Evolutionary conservation across 805 yeast species (phyloP).

Genomic region (Lachancea nothofagi): DNA sequence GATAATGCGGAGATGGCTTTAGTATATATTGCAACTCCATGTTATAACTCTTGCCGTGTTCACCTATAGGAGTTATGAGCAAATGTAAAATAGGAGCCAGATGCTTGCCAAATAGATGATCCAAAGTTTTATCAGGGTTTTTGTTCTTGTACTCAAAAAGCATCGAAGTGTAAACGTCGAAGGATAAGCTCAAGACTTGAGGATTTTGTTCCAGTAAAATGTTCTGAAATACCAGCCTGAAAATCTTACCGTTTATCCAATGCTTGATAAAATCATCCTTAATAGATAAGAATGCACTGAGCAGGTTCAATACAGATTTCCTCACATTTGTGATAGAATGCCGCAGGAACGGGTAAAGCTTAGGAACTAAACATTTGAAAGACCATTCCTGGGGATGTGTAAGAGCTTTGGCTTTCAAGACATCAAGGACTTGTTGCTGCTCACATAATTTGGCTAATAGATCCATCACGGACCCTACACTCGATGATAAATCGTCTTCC

Average conservation of each 20-base stretch:
- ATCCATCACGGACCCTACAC: slow-evolving; percentile 96
- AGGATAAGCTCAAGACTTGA: slow-evolving; percentile 60
- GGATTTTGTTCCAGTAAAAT: slow-evolving; percentile 82
- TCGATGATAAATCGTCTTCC: slow-evolving; percentile 88
- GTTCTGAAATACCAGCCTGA: slow-evolving; percentile 80
- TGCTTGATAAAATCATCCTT: slow-evolving; percentile 46
- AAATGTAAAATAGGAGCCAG: slow-evolving; percentile 56
- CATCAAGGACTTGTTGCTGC: slow-evolving; percentile 67
- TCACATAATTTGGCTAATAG: slow-evolving; percentile 81
- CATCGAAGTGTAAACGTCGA: slow-evolving; percentile 52
- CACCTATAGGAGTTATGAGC: slow-evolving; percentile 90
- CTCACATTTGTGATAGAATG: slow-evolving; percentile 92
- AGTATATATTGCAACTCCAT: slow-evolving; percentile 74
- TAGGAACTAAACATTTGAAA: slow-evolving; percentile 76
- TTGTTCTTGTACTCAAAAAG: slow-evolving; percentile 41
- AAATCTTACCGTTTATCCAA: slow-evolving; percentile 74
- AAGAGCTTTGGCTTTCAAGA: slow-evolving; percentile 58
- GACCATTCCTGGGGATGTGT: slow-evolving; percentile 46
- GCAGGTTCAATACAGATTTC: slow-evolving; percentile 75
- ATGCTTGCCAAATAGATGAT: slow-evolving; percentile 50
- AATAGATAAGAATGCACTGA: slow-evolving; percentile 65
- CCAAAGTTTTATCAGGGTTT: slow-evolving; percentile 40
- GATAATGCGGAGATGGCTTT: slow-evolving; percentile 56
- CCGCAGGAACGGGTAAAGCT: slow-evolving; percentile 84
- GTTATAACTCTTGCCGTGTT: slow-evolving; percentile 78